Conservation (phyloP, 495 filamentous ascomycete species). For the Umbilicaria muhlenbergii region DNA sequence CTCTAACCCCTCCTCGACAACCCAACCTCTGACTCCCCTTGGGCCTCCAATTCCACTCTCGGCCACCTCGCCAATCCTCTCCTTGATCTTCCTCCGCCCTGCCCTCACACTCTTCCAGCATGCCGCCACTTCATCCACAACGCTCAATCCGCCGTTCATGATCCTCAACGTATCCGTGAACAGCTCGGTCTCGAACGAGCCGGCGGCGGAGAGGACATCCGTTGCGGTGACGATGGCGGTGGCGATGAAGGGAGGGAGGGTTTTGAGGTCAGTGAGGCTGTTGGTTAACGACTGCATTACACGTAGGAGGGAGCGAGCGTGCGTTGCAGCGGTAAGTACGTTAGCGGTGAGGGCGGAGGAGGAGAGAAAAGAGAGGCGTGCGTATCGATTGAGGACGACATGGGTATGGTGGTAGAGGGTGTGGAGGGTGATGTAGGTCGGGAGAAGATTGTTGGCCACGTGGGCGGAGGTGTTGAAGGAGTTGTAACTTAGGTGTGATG, state of each 20-base stretch:
- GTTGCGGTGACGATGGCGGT: slow-evolving; percentile 30
- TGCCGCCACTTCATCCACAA: slow-evolving; percentile 11
- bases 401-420: slow-evolving; percentile 42
- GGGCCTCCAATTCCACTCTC: not conserved
- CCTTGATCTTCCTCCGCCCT: slow-evolving; percentile 7
- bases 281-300: slow-evolving; percentile 11
- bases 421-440: slow-evolving; percentile 41
- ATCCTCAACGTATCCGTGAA: slow-evolving; percentile 3
- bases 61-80: not conserved
- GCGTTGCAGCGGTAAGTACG: slow-evolving; percentile 24
- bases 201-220: slow-evolving; percentile 30
- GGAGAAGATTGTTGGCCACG: slow-evolving; percentile 28
- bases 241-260: slow-evolving; percentile 25
- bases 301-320: slow-evolving; percentile 26
- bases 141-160: slow-evolving; percentile 6
- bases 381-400: slow-evolving; percentile 47
- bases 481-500: slow-evolving; percentile 27
- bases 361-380: slow-evolving; percentile 23
- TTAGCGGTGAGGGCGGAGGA: slow-evolving; percentile 19
- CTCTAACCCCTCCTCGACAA: too few relatives aligned
- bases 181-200: slow-evolving; percentile 5
- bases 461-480: slow-evolving; percentile 33
- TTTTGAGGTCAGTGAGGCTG: not conserved
- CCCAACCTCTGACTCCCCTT: too few relatives aligned
- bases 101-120: slow-evolving; percentile 13